phyloP scores from a whole-genome alignment of 202 grass and related monocot species.

The Hordeum pubiflorum region DNA sequence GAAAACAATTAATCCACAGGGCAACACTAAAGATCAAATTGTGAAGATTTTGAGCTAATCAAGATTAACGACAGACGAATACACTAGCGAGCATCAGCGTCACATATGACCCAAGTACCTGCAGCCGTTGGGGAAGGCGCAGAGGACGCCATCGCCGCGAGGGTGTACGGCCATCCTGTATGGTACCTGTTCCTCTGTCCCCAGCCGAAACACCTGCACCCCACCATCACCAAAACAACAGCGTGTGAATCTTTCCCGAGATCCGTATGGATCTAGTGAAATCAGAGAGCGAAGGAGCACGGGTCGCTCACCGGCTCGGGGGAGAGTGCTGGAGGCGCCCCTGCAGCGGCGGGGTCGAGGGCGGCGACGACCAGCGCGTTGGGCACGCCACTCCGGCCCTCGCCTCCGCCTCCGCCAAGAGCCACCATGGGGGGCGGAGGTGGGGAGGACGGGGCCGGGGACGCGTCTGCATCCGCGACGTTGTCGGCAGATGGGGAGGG shows the following conservation, averaged over 20 bases:
- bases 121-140: conserved; percentile 71
- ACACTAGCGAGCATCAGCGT: neutral
- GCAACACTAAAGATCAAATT: neutral
- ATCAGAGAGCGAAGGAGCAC: neutral
- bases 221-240: neutral
- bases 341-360: conserved; percentile 26
- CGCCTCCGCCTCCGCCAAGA: conserved; percentile 73
- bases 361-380: conserved; percentile 60
- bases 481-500: neutral
- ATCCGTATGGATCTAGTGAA: conserved; percentile 18
- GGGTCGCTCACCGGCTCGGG: conserved; percentile 43
- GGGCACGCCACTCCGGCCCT: conserved; percentile 75
- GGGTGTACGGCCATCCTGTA: conserved; percentile 95
- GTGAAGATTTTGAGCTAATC: neutral
- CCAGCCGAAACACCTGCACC: conserved; percentile 55
- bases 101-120: conserved; percentile 30
- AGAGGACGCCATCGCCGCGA: conserved; percentile 55
- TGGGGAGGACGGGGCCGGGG: neutral
- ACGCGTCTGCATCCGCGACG: neutral
- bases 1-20: neutral
- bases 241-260: neutral
- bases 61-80: neutral
- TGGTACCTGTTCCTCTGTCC: conserved; percentile 51
- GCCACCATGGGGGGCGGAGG: conserved; percentile 22
- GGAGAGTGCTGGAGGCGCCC: conserved; percentile 15